phyloP scores from a whole-genome alignment of 192 early-diverging fungal genomes.

The Rhizophagus prolifer region DNA sequence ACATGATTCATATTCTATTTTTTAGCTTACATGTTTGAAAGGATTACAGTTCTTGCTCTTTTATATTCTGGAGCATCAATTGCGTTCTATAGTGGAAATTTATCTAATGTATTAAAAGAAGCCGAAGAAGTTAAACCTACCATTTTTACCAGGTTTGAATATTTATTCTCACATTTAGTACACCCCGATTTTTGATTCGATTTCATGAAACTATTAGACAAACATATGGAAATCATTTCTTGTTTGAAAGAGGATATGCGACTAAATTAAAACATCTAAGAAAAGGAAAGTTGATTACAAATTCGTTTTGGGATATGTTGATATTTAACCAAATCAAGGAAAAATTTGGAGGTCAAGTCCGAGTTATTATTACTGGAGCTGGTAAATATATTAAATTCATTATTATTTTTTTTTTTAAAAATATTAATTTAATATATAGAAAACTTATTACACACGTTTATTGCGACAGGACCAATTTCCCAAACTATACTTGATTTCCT shows the following conservation, averaged over 20 bases:
- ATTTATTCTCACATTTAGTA: constrained; percentile 27
- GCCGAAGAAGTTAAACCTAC: constrained; percentile 72
- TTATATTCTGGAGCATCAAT: constrained; percentile 62
- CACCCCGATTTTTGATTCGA: constrained; percentile 30
- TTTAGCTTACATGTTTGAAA: constrained; percentile 40
- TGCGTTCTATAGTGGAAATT: constrained; percentile 62
- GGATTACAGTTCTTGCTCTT: constrained; percentile 30
- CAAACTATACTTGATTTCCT: constrained; percentile 50
- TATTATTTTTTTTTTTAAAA: too few relatives aligned
- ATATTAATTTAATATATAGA: neutral
- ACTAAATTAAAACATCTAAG: constrained; percentile 30
- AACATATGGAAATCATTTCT: constrained; percentile 36
- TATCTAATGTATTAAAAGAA: constrained; percentile 66
- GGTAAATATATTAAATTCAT: constrained; percentile 26
- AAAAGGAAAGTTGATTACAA: constrained; percentile 39
- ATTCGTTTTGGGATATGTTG: constrained; percentile 44
- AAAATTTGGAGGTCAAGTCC: constrained; percentile 45
- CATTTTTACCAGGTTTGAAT: constrained; percentile 55
- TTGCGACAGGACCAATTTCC: constrained; percentile 7
- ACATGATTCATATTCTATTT: neutral
- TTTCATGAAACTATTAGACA: constrained; percentile 35
- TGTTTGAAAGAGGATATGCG: constrained; percentile 41
- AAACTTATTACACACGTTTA: too few relatives aligned
- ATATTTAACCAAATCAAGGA: constrained; percentile 45
- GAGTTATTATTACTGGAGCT: constrained; percentile 31